Percentiles rank a stretch among this genome's conserved stretches.
Evolutionary conservation across 2,329 filamentous ascomycete species (phyloP).

Genomic region (Epichloe gansuensis): DNA sequence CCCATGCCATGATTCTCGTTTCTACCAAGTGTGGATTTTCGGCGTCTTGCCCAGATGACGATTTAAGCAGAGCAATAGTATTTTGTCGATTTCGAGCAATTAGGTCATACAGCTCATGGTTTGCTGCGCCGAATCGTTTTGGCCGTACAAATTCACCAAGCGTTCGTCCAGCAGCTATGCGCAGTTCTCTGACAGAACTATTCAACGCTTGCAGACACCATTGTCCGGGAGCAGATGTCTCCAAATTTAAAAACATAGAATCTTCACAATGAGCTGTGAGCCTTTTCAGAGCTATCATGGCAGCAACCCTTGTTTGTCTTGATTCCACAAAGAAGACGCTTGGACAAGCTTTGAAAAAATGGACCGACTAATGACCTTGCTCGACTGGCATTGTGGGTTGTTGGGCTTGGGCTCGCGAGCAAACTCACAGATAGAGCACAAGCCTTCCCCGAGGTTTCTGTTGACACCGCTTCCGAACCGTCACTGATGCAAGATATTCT

Average conservation of each 20-base stretch:
- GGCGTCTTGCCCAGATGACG: slow-evolving; percentile 55
- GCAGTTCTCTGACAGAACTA: slow-evolving; percentile 75
- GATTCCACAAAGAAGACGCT: slow-evolving; percentile 34
- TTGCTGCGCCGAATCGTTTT: slow-evolving; percentile 8
- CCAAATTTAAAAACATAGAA: slow-evolving; percentile 50
- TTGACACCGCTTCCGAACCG: not conserved
- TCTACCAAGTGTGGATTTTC: slow-evolving; percentile 56
- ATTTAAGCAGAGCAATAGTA: slow-evolving; percentile 58
- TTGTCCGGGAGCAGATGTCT: slow-evolving; percentile 56
- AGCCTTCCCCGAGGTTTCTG: not conserved
- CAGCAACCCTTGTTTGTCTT: slow-evolving; percentile 51
- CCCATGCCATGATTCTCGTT: slow-evolving; percentile 75
- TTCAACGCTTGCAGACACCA: slow-evolving; percentile 73
- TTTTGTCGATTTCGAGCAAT: slow-evolving; percentile 44
- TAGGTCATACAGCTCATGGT: slow-evolving; percentile 11
- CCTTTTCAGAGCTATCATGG: slow-evolving; percentile 59
- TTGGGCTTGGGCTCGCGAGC: not conserved
- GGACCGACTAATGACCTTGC: slow-evolving; percentile 27
- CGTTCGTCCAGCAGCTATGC: slow-evolving; percentile 63
- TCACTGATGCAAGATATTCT: slow-evolving; percentile 27
- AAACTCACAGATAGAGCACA: slow-evolving; percentile 17
- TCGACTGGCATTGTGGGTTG: slow-evolving; percentile 3
- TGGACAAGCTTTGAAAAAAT: slow-evolving; percentile 36
- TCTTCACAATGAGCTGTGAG: slow-evolving; percentile 55
- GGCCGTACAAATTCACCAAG: slow-evolving; percentile 50